Conservation (phyloP, 768 basidiomycete genomes). For the Mycena kentingensis region DNA sequence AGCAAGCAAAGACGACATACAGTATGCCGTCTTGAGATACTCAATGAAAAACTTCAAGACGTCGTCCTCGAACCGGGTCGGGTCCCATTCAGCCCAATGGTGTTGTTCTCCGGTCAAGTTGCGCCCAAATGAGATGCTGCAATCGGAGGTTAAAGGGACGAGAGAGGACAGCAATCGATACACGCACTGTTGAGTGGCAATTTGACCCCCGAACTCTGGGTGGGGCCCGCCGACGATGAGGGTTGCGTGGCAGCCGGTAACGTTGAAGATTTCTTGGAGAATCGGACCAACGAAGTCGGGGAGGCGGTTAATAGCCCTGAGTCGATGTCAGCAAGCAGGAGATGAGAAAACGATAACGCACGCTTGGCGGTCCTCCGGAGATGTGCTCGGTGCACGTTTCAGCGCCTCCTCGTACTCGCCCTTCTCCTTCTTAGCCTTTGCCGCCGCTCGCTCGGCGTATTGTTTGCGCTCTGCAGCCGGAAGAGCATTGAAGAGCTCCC, state of each 20-base stretch:
- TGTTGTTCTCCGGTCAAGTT: neutral
- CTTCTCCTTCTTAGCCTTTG: neutral
- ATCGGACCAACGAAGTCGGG: neutral
- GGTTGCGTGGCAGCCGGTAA: neutral
- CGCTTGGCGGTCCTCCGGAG: neutral
- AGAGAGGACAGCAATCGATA: neutral
- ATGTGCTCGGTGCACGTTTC: neutral
- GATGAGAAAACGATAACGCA: too few relatives aligned
- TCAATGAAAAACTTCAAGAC: slow-evolving; percentile 1
- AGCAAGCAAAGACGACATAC: neutral
- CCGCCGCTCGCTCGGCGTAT: neutral
- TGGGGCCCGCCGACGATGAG: neutral
- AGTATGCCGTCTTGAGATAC: neutral
- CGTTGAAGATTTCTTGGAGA: neutral
- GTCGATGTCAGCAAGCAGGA: too few relatives aligned
- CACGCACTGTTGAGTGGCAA: neutral
- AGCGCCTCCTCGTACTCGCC: neutral
- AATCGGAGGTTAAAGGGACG: neutral
- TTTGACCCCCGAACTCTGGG: too few relatives aligned
- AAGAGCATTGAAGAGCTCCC: neutral
- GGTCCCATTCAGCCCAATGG: too few relatives aligned
- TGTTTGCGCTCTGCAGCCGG: neutral
- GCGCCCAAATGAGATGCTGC: neutral
- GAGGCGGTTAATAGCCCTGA: slow-evolving; percentile 2
- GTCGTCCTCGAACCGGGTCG: neutral